Percentiles rank a stretch among this genome's conserved stretches.
These are phyloP conservation scores for Leccinum cinnamomeum DNA, from an alignment of 1,284 basidiomycete species.

Conservation along the genomic window DNA sequence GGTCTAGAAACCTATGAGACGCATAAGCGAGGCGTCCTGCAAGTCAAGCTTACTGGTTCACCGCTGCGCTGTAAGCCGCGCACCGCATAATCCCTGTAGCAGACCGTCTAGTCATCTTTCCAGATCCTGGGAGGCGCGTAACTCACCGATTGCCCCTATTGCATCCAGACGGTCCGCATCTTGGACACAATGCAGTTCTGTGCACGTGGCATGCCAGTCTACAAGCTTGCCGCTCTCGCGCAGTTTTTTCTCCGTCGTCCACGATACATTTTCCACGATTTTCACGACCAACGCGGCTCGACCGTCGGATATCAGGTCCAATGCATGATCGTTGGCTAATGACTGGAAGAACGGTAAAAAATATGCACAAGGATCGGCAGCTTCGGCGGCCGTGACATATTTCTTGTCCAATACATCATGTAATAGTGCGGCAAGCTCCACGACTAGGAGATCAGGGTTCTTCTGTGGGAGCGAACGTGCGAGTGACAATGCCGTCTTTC, in stretches of 20 bases:
- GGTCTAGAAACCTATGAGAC: conserved; percentile 43
- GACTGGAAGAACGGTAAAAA: conserved; percentile 67
- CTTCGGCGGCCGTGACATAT: conserved; percentile 62
- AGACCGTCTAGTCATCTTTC: neutral
- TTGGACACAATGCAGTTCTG: conserved; percentile 88
- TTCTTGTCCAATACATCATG: conserved; percentile 91
- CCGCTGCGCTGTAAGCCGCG: conserved; percentile 75
- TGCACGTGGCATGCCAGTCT: conserved; percentile 74
- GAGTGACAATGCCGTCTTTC: conserved; percentile 71
- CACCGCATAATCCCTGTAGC: conserved; percentile 77
- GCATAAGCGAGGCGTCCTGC: conserved; percentile 5
- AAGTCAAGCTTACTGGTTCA: conserved; percentile 51
- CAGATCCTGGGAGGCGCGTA: neutral
- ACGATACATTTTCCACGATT: conserved; percentile 83
- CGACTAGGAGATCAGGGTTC: conserved; percentile 65
- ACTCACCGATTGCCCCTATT: conserved; percentile 84
- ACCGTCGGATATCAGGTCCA: conserved; percentile 61
- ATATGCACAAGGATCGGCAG: conserved; percentile 61
- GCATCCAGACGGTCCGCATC: conserved; percentile 93
- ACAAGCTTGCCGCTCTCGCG: conserved; percentile 54
- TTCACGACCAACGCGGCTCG: conserved; percentile 54
- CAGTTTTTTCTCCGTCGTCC: conserved; percentile 81
- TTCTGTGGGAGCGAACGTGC: conserved; percentile 47
- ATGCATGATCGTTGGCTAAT: conserved; percentile 38
- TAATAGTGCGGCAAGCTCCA: conserved; percentile 84